Evolutionary conservation across 208 protist species (phyloP).

Genomic region (Leishmania guyanensis): DNA sequence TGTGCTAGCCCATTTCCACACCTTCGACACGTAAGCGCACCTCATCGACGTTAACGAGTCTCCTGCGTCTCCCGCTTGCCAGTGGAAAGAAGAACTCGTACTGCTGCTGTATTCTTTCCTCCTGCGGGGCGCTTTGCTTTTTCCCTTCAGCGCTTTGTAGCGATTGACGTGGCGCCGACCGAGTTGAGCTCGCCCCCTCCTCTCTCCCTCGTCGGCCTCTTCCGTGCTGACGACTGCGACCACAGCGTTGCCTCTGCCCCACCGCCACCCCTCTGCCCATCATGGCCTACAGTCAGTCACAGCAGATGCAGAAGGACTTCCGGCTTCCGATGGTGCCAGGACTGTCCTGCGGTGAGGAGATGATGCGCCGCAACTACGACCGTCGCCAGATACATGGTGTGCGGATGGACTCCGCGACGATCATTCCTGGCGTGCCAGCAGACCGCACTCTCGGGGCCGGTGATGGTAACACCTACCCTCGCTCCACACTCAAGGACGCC

Average conservation of each 20-base stretch:
- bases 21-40: neutral
- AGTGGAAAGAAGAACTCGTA: no score
- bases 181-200: neutral
- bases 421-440: slow-evolving; percentile 53
- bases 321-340: slow-evolving; percentile 91
- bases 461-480: neutral
- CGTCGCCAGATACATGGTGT: slow-evolving; percentile 65
- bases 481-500: slow-evolving; percentile 31
- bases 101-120: neutral
- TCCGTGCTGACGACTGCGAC: neutral
- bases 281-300: slow-evolving; percentile 78
- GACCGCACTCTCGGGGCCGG: slow-evolving; percentile 44
- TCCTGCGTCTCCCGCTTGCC: neutral
- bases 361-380: slow-evolving; percentile 91
- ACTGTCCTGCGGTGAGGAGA: slow-evolving; percentile 86
- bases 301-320: slow-evolving; percentile 89
- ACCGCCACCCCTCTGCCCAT: neutral
- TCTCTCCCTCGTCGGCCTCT: neutral
- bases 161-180: neutral
- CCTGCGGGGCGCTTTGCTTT: neutral
- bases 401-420: slow-evolving; percentile 44
- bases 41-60: neutral
- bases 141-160: neutral
- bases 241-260: no score
- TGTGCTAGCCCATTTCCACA: neutral